Percentiles rank a stretch among this genome's conserved stretches.
Evolutionary conservation across 768 basidiomycete species (phyloP).

Genomic region (Pleurotus citrinopileatus): DNA sequence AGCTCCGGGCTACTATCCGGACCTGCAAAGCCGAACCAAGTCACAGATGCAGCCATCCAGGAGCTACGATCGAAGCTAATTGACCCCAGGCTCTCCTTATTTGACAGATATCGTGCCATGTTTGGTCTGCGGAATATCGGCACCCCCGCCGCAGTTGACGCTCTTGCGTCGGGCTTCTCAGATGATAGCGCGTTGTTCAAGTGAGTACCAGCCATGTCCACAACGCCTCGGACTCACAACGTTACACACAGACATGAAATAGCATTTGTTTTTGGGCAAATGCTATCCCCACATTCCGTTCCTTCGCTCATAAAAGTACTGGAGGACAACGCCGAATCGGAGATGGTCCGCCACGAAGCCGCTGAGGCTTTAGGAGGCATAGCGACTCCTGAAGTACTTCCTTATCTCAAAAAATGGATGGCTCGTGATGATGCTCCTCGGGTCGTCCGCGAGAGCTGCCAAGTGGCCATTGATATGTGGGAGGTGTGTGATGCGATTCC

Average conservation of each 20-base stretch:
- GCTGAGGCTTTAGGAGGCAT: conserved; percentile 99
- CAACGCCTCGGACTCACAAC: neutral
- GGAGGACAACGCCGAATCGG: conserved; percentile 68
- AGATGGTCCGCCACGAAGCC: conserved; percentile 98
- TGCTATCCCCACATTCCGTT: conserved; percentile 85
- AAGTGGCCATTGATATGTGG: conserved; percentile 97
- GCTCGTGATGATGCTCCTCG: conserved; percentile 71
- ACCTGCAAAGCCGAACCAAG: conserved; percentile 47
- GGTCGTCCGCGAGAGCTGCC: conserved; percentile 94
- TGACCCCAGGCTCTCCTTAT: conserved; percentile 67
- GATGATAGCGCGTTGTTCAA: conserved; percentile 94
- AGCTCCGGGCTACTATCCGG: conserved; percentile 60
- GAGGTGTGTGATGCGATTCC: conserved; percentile 44
- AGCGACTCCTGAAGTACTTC: conserved; percentile 87
- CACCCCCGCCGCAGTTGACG: conserved; percentile 79
- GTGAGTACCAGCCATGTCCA: conserved; percentile 33
- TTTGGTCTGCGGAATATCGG: conserved; percentile 96
- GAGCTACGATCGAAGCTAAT: conserved; percentile 62
- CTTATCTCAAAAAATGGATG: conserved; percentile 85
- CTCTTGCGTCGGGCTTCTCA: conserved; percentile 85
- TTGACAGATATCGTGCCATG: conserved; percentile 97
- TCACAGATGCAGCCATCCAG: conserved; percentile 45
- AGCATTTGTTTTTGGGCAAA: conserved; percentile 96
- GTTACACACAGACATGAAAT: conserved; percentile 78
- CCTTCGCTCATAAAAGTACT: conserved; percentile 81